Conservation (phyloP, 2,329 filamentous ascomycete genomes). For the Diaporthe vaccinii region DNA sequence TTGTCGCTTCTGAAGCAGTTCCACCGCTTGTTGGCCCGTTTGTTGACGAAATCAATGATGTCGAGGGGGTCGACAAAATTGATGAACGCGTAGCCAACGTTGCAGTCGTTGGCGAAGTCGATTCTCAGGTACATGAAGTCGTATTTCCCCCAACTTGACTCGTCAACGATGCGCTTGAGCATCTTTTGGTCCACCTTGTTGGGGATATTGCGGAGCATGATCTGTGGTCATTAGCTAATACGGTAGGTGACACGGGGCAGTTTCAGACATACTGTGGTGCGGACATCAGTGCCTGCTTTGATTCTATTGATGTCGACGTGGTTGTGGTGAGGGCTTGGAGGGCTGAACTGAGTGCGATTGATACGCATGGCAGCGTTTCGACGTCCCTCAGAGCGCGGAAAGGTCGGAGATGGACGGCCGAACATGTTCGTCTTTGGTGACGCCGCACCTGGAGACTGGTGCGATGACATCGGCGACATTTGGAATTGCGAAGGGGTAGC, state of each 20-base stretch:
- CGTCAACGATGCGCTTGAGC: slow-evolving; percentile 84
- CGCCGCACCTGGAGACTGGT: slow-evolving; percentile 43
- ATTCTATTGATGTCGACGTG: slow-evolving; percentile 74
- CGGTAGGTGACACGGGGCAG: not conserved
- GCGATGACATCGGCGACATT: slow-evolving; percentile 43
- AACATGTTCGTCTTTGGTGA: slow-evolving; percentile 53
- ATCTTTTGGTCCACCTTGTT: slow-evolving; percentile 86
- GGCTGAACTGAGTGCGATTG: slow-evolving; percentile 58
- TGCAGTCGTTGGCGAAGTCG: slow-evolving; percentile 86
- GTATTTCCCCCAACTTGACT: slow-evolving; percentile 84
- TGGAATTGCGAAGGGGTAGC: slow-evolving; percentile 33
- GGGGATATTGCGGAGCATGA: slow-evolving; percentile 96
- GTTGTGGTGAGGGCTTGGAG: slow-evolving; percentile 67
- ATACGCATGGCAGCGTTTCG: slow-evolving; percentile 65
- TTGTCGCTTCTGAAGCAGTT: slow-evolving; percentile 88
- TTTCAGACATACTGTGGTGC: slow-evolving; percentile 72
- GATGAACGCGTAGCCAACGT: slow-evolving; percentile 97
- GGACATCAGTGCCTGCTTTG: slow-evolving; percentile 76
- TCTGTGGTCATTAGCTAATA: slow-evolving; percentile 60
- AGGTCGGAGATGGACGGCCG: slow-evolving; percentile 53
- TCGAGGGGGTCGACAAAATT: slow-evolving; percentile 87
- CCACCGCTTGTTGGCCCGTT: slow-evolving; percentile 80
- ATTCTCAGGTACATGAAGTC: slow-evolving; percentile 97
- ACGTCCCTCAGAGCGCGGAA: slow-evolving; percentile 55
- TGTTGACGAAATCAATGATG: slow-evolving; percentile 80